These are phyloP conservation scores for Trypanosoma conorhini DNA, from an alignment of 208 protist genomes.

Conservation along the genomic window DNA sequence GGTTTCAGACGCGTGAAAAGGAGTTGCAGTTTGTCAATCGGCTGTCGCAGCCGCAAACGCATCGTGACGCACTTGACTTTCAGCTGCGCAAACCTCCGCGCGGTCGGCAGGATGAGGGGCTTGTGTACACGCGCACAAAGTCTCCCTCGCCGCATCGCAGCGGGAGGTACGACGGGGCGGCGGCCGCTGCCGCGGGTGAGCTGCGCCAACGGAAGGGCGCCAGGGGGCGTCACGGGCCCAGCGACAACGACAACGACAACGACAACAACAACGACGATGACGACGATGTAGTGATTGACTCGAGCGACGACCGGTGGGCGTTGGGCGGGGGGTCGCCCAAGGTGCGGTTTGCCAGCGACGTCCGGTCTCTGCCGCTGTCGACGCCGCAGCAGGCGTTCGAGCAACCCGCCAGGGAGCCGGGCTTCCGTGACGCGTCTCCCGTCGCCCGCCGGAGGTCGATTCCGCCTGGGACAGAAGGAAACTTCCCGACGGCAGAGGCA, in stretches of 20 bases:
- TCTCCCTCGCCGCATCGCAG: not conserved
- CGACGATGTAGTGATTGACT: constrained; percentile 24
- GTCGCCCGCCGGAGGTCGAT: not conserved
- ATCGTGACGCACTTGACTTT: not conserved
- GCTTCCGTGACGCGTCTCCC: not conserved
- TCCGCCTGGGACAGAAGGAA: not conserved
- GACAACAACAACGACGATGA: constrained; percentile 2
- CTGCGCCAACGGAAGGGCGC: not conserved
- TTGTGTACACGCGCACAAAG: not conserved
- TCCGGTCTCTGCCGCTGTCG: not conserved
- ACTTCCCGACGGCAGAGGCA: not conserved
- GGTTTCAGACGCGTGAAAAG: constrained; percentile 14
- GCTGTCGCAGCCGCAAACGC: constrained; percentile 10
- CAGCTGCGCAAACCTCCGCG: constrained; percentile 1
- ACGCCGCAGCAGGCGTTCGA: not conserved
- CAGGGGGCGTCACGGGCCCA: not conserved
- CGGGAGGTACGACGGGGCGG: not conserved
- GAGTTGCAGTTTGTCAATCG: constrained; percentile 23
- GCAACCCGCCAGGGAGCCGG: not conserved
- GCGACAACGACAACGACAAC: not conserved
- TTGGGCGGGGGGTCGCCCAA: not conserved
- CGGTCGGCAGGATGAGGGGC: not conserved
- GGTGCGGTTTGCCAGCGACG: not conserved
- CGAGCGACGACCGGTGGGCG: constrained; percentile 13
- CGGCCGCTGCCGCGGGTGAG: no score